Conservation (phyloP, 495 filamentous ascomycete genomes). For the Penicillium crystallinum region DNA sequence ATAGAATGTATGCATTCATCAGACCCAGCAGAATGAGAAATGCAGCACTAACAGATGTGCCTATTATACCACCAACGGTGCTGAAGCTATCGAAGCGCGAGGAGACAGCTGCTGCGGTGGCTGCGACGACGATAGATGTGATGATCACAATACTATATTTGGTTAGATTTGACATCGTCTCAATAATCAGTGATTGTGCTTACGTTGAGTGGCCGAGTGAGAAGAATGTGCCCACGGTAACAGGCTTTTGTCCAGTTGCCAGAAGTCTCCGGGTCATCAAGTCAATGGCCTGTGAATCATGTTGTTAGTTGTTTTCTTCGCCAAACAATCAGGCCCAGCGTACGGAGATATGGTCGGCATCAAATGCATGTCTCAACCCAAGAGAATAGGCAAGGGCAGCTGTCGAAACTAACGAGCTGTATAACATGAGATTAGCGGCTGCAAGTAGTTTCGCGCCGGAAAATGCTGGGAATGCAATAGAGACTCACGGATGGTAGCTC, state of each 20-base stretch:
- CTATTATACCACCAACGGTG: constrained; percentile 78
- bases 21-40: constrained; percentile 80
- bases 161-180: background rate
- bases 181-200: constrained; percentile 1
- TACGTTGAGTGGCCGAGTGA: constrained; percentile 85
- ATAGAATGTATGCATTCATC: constrained; percentile 81
- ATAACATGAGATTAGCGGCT: background rate
- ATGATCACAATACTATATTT: constrained; percentile 67
- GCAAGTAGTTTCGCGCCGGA: background rate
- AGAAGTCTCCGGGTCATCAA: constrained; percentile 91
- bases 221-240: constrained; percentile 96
- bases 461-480: background rate
- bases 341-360: constrained; percentile 91
- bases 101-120: constrained; percentile 76
- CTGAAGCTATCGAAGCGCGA: constrained; percentile 73
- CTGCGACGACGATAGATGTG: constrained; percentile 87
- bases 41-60: constrained; percentile 70
- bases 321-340: background rate
- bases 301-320: constrained; percentile 1
- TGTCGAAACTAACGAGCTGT: constrained; percentile 58
- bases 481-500: constrained; percentile 36
- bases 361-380: constrained; percentile 87
- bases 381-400: constrained; percentile 84
- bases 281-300: constrained; percentile 66
- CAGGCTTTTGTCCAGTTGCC: constrained; percentile 77